phyloP scores from a whole-genome alignment of 1,139 yeast genomes.

The Hemisphaericaspora xylanilytica region DNA sequence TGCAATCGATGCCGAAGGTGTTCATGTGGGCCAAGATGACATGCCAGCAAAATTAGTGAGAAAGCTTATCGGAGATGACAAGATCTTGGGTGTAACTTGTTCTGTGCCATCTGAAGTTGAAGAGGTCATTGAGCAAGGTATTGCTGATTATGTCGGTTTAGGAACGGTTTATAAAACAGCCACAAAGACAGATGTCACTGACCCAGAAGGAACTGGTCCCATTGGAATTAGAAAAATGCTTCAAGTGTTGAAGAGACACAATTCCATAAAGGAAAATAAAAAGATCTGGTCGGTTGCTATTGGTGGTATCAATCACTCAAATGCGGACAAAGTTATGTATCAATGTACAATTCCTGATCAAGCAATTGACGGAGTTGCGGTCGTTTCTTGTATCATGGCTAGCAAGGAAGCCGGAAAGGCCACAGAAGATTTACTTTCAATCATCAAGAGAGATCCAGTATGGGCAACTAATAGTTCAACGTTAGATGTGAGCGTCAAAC shows the following conservation, averaged over 20 bases:
- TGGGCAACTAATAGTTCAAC: constrained; percentile 12
- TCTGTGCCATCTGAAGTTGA: constrained; percentile 57
- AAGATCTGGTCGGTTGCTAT: constrained; percentile 67
- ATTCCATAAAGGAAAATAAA: constrained; percentile 13
- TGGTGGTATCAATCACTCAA: constrained; percentile 78
- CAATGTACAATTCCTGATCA: constrained; percentile 49
- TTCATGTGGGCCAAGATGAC: constrained; percentile 93
- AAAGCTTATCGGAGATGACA: constrained; percentile 63
- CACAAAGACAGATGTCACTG: constrained; percentile 58
- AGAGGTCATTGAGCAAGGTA: constrained; percentile 49
- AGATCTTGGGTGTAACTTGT: constrained; percentile 80
- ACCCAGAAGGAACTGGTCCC: constrained; percentile 56
- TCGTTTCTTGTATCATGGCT: constrained; percentile 86
- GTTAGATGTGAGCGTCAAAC: constrained; percentile 10
- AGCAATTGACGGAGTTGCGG: constrained; percentile 73
- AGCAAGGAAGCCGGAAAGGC: constrained; percentile 54
- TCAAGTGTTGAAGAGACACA: constrained; percentile 40
- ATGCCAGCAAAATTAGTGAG: constrained; percentile 67
- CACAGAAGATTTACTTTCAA: constrained; percentile 33
- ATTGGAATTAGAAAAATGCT: constrained; percentile 61
- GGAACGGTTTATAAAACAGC: constrained; percentile 78
- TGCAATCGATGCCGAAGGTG: constrained; percentile 88
- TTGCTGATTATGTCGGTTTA: constrained; percentile 81
- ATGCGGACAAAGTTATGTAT: constrained; percentile 55
- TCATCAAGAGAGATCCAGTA: constrained; percentile 17